Evolutionary conservation across 2,329 filamentous ascomycete species (phyloP), one percentile per base, ranked within the genome.

Genomic region (Aspergillus melleus): DNA sequence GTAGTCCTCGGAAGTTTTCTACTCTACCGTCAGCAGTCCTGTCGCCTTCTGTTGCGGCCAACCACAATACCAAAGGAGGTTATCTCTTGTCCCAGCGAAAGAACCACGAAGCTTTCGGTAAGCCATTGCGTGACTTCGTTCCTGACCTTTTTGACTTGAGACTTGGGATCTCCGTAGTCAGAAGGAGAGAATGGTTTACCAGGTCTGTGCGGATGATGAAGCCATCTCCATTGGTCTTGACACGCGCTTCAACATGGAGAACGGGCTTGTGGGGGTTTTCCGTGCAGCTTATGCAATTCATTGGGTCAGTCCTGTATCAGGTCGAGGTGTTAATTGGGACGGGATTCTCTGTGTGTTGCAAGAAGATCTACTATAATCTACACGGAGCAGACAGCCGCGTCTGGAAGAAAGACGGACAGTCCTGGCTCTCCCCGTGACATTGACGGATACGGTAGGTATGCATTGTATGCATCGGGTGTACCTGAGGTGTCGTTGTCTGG

Each of bases 171-270:
- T 6, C 12, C 8, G 5, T 29, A 22, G 26, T 8, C 1, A 52
- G 14, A 32, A 16, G 4, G 24, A 22, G 26, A 20, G n/a, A 3
- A 20, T 16, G 20, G 20, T 24, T 8, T 66, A 76, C 73, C 56
- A 74, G 53, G 54, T 75, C 71, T 46, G 70, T 75, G 49, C 72
- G 66, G 54, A 71, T 58, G 22, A 74, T 68, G 20, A 68, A 64
- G 52, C 66, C 62, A 24, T 67, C 62, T 16, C 53, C 52, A 32
- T 61, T 68, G 61, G 57, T 68, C 44, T 71, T 74, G 39, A 78
- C 65, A 11, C 74, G 70, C 32, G 73, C 75, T 60, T 79, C 77
- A 46, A 79, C 62, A 58, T 79, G 74, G 9, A 79, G 61, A 14
- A 73, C 68, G 14, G 76, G 72, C 39, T 63, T 70, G n/a, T 61